Base-by-base conservation (phyloP, 2,329 filamentous ascomycete genomes). In the Amesomyces nigricolor region DNA sequence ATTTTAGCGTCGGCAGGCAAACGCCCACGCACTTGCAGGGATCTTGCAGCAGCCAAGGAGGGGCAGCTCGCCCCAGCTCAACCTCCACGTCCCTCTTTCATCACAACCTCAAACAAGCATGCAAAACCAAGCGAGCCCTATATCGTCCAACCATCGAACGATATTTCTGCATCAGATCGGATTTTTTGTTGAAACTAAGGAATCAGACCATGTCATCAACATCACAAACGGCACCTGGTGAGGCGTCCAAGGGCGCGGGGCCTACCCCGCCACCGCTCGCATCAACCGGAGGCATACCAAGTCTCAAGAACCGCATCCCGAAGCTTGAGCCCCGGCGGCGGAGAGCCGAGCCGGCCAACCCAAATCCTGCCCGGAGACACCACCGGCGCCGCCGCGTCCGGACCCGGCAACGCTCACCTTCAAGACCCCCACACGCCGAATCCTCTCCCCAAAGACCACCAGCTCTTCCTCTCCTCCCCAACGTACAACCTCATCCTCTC, bases 361-460 rank as follows among this genome's bases (percentile, higher is more conserved):
- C 77, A 29, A 72, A 75, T 26, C 86, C 90, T 59, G 77, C 87
- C 91, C 91, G 57, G 77, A 81, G 62, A 95, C 91, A 29, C 91
- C 91, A 47, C 68, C 78, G 39, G 78, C 96, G 8, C 84, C 89
- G 35, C 70, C 82, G 46, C 85, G 86, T 16, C 85, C 87, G 57
- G 78, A 83, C 58, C 75, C 79, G 40, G 77, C 79, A 51, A 77
- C 73, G 45, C 76, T 85, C 66, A 72, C 71, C 5, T 95, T 89
- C 74, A 74, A 76, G 56, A 75, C 74, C 5, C 94, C 94, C 0
- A 81, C 78, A 11, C 81, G 91, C 58, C 82, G 91, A 8, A 97
- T 99, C 51, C 75, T 99, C 11, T 92, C 91, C 3, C 77, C 2
- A 75, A 81, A 47, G 94, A 99, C 63, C 91, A 95, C 68, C 79